phyloP scores from a whole-genome alignment of 2,329 filamentous ascomycete species.

The Pyricularia pennisetigena region DNA sequence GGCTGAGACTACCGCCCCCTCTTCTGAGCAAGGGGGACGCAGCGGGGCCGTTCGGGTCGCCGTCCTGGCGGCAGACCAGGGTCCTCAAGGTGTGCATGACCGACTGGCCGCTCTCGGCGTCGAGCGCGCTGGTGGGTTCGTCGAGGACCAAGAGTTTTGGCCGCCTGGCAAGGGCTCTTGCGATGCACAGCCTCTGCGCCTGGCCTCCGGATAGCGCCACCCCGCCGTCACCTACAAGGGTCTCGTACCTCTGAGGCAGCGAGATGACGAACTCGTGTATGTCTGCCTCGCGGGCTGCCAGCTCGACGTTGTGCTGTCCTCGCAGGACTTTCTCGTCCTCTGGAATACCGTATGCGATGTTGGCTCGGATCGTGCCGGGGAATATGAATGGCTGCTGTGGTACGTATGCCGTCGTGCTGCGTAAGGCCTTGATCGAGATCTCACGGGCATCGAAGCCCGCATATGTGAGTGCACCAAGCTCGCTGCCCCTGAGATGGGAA shows the following conservation, averaged over 20 bases:
- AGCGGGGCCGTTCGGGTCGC: not conserved
- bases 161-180: conserved; percentile 61
- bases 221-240: conserved; percentile 68
- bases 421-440: conserved; percentile 51
- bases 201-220: conserved; percentile 69
- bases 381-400: conserved; percentile 68
- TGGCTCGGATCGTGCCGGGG: conserved; percentile 64
- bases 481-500: conserved; percentile 12
- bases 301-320: conserved; percentile 31
- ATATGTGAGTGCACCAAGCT: conserved; percentile 39
- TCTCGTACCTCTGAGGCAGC: conserved; percentile 62
- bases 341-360: conserved; percentile 71
- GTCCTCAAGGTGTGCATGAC: conserved; percentile 37
- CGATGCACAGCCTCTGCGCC: conserved; percentile 71
- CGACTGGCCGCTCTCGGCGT: conserved; percentile 54
- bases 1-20: not conserved
- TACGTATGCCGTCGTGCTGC: conserved; percentile 55
- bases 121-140: conserved; percentile 76
- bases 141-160: conserved; percentile 73
- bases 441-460: conserved; percentile 43
- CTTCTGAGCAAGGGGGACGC: not conserved
- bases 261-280: conserved; percentile 70
- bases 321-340: conserved; percentile 34
- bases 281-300: conserved; percentile 47
- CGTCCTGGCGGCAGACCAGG: not conserved